A percentile compares a stretch with the other conserved stretches of the same genome.
Conservation (phyloP, 2,329 filamentous ascomycete species). For the Aspergillus ochraceus region DNA sequence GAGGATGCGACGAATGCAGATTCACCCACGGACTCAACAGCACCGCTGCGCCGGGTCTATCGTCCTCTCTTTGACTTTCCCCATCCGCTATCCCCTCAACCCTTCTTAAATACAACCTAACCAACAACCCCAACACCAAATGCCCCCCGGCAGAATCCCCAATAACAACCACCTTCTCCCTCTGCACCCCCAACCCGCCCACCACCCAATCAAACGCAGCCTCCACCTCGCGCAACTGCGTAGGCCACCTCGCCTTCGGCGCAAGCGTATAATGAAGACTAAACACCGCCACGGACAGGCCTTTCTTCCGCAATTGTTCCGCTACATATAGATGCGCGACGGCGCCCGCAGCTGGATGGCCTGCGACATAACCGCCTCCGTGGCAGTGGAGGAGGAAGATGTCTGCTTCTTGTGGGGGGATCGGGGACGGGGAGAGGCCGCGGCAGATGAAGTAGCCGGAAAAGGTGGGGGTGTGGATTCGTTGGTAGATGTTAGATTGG, state of each 20-base stretch:
- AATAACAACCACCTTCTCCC: slow-evolving; percentile 10
- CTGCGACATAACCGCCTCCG: slow-evolving; percentile 21
- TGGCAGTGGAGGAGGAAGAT: slow-evolving; percentile 22
- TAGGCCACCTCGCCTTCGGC: slow-evolving; percentile 70
- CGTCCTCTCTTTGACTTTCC: neutral
- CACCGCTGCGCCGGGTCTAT: slow-evolving; percentile 6
- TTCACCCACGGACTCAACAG: slow-evolving; percentile 18
- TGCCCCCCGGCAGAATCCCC: slow-evolving; percentile 18
- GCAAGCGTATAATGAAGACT: slow-evolving; percentile 78
- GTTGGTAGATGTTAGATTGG: slow-evolving; percentile 9
- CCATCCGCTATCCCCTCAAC: neutral
- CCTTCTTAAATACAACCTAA: slow-evolving; percentile 1
- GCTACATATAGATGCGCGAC: slow-evolving; percentile 20
- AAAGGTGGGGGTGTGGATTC: slow-evolving; percentile 5
- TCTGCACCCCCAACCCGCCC: slow-evolving; percentile 4
- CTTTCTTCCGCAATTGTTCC: slow-evolving; percentile 23
- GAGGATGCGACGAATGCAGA: slow-evolving; percentile 13
- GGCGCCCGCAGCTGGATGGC: slow-evolving; percentile 16
- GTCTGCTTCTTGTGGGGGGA: slow-evolving; percentile 13
- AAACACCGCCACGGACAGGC: slow-evolving; percentile 71
- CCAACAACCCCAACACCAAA: slow-evolving; percentile 10
- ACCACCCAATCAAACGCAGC: slow-evolving; percentile 60
- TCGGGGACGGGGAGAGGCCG: slow-evolving; percentile 1
- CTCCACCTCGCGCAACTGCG: slow-evolving; percentile 68
- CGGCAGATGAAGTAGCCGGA: slow-evolving; percentile 18